Evolutionary conservation across 2,329 filamentous ascomycete species (phyloP).

Genomic region (Trichothecium roseum): DNA sequence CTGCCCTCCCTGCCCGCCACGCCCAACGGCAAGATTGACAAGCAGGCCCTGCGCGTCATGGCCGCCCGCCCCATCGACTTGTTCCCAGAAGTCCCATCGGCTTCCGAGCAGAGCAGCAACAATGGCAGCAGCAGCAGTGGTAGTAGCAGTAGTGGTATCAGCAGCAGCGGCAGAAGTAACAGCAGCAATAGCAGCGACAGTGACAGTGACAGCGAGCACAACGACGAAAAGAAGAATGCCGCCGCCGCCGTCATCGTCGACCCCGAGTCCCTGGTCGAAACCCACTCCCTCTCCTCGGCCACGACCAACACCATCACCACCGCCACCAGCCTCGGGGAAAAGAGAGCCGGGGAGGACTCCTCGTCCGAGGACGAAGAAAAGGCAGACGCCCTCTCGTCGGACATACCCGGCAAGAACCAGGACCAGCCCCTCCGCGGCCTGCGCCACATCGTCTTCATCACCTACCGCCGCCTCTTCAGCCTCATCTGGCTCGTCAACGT

Average conservation of each 20-base stretch:
- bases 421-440: slow-evolving; percentile 27
- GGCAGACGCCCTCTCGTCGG: slow-evolving; percentile 16
- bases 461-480: slow-evolving; percentile 47
- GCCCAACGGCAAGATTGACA: slow-evolving; percentile 46
- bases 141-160: too few species aligned
- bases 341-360: too few species aligned
- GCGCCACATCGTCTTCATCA: slow-evolving; percentile 35
- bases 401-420: slow-evolving; percentile 29
- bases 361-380: too few species aligned
- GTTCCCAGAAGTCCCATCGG: slow-evolving; percentile 5
- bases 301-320: too few species aligned
- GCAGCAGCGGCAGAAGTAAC: too few species aligned
- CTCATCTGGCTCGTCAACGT: slow-evolving; percentile 40
- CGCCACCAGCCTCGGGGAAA: slow-evolving; percentile 17
- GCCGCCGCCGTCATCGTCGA: slow-evolving; percentile 6
- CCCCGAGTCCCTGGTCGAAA: slow-evolving; percentile 14
- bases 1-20: slow-evolving; percentile 37
- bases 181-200: too few species aligned
- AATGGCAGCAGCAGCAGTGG: too few species aligned
- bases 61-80: slow-evolving; percentile 13
- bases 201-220: too few species aligned
- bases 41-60: slow-evolving; percentile 28
- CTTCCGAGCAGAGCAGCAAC: too few species aligned
- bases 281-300: slow-evolving; percentile 16
- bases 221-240: background rate